Evolutionary conservation across 2,329 filamentous ascomycete genomes (phyloP), one percentile per base, ranked within the genome.

Genomic region (Aspergillus transmontanensis): DNA sequence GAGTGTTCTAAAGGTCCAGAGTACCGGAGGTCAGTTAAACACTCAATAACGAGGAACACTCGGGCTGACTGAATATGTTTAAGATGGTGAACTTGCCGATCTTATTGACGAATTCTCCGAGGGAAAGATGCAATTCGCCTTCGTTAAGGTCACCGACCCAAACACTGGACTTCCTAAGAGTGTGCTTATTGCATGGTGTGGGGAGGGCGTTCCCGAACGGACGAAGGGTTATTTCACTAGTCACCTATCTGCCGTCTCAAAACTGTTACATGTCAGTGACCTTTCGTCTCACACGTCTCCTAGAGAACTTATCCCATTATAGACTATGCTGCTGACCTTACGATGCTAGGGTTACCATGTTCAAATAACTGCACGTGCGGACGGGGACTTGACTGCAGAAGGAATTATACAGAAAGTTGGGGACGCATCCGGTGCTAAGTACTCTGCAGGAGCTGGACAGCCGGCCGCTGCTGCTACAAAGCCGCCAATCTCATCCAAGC

Each of bases 171-270:
- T 99, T 19, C 93, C 94, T 57, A 99, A 99, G 83, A 91, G 89
- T 76, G 92, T 96, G 64, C 85, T 99, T 69, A 93, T 99, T 76
- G 94, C 91, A 69, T 99, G 95, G 91, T 99, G 95, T 78, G 95
- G 95, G 69, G 94, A 96, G 75, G 95, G 95, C 71, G 95, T 99
- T 19, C 95, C 95, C n/a, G 95, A 99, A 81, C 86, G 94, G 73
- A 98, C 94, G 65, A 99, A 98, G 81, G 95, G 95, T 68, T 98
- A 98, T 81, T 99, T 99, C 77, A 97, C 93, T 69, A 97, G 93
- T 81, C 94, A 99, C 80, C 83, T 95, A 55, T 89, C 91, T 64
- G 90, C 93, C 55, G 93, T 98, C 43, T 89, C 93, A 66, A 97
- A 97, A 80, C 85, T 97, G 70, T 87, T 99, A 48, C 94, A 97